Evolutionary conservation across 305 asterid genomes (phyloP).

Genomic region (Fraxinus nigra): DNA sequence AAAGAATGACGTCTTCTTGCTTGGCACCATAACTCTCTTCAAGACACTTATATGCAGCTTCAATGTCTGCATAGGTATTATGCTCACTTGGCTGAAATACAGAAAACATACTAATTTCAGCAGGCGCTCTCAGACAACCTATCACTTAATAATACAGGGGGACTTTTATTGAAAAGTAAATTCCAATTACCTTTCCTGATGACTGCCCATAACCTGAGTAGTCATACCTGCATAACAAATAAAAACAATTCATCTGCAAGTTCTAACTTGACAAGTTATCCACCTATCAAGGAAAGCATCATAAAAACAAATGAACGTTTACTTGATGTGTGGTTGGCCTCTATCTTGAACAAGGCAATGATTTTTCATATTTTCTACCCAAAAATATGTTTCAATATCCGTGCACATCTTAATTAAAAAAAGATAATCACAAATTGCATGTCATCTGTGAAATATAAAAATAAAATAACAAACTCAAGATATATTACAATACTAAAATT

Average conservation of each 20-base stretch:
- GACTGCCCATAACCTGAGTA: conserved; percentile 98
- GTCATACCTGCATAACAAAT: conserved; percentile 62
- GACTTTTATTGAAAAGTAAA: not conserved
- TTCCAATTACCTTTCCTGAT: conserved; percentile 75
- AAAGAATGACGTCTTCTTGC: conserved; percentile 89
- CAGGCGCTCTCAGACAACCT: conserved; percentile 13
- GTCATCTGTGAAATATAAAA: not conserved
- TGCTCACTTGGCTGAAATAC: conserved; percentile 92
- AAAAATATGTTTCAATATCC: not conserved
- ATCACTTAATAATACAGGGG: conserved; percentile 9
- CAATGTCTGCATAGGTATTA: conserved; percentile 94
- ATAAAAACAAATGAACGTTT: not conserved
- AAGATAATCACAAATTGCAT: not conserved
- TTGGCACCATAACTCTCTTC: conserved; percentile 87
- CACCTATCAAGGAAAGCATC: not conserved
- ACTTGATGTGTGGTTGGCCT: not conserved
- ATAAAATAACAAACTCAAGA: not conserved
- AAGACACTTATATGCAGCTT: conserved; percentile 90
- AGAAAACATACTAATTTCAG: conserved; percentile 21
- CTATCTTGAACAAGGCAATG: not conserved
- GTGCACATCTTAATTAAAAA: not conserved
- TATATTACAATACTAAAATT: not conserved
- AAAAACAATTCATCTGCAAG: not conserved
- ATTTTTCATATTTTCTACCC: not conserved
- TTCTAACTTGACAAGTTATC: not conserved